Evolutionary conservation across 805 yeast genomes (phyloP).

Genomic region (Kodamaea restingae): DNA sequence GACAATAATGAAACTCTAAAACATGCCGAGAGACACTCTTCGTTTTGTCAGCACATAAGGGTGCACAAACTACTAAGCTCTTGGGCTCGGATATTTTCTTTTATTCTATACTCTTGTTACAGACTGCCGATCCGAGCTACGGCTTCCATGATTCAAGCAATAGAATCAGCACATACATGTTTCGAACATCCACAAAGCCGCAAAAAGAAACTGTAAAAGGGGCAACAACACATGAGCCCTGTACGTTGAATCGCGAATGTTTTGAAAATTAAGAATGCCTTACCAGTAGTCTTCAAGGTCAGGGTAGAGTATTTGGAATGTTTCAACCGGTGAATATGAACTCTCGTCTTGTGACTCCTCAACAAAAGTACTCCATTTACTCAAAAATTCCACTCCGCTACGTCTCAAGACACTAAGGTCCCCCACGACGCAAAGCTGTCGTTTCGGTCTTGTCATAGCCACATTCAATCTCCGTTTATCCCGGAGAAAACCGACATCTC

Average conservation of each 20-base stretch:
- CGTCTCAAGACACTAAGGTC: conserved; percentile 66
- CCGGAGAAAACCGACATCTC: conserved; percentile 75
- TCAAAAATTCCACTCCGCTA: conserved; percentile 46
- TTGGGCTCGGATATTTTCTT: no score
- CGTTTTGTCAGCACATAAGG: no score
- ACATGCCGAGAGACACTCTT: no score
- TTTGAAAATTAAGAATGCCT: not conserved
- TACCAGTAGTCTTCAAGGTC: conserved; percentile 25
- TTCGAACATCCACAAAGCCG: not conserved
- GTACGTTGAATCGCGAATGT: not conserved
- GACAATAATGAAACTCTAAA: no score
- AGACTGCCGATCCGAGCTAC: no score
- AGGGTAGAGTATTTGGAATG: conserved; percentile 64
- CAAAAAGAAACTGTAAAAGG: not conserved
- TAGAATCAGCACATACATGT: not conserved
- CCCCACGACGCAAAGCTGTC: conserved; percentile 83
- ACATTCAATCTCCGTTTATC: conserved; percentile 84
- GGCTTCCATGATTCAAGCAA: no score
- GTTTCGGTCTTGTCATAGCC: conserved; percentile 85
- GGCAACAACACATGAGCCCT: not conserved
- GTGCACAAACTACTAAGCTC: no score
- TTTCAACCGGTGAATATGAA: not conserved
- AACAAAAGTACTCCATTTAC: conserved; percentile 66
- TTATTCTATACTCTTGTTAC: no score
- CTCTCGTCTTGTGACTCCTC: conserved; percentile 40